Evolutionary conservation across 225 moss, liverwort and hornwort genomes (phyloP).

Genomic region (Climacium dendroides): DNA sequence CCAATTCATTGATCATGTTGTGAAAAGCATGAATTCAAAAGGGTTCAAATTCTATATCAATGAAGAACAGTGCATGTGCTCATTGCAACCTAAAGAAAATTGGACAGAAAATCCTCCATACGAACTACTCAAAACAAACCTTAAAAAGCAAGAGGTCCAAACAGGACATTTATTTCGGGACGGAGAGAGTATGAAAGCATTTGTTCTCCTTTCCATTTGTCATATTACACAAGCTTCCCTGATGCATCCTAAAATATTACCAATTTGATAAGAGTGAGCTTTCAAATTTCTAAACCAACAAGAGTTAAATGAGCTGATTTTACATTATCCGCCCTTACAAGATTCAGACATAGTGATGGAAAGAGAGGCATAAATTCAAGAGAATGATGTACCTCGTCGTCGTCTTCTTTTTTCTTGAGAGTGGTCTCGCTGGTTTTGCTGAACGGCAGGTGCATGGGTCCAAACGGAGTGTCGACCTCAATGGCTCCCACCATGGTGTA

Average conservation of each 20-base stretch:
- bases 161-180: neutral
- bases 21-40: neutral
- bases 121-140: neutral
- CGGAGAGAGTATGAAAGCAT: too few relatives aligned
- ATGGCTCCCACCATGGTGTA: constrained; percentile 55
- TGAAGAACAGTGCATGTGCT: neutral
- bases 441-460: constrained; percentile 71
- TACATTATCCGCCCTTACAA: neutral
- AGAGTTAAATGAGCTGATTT: neutral
- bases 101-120: neutral
- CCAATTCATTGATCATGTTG: neutral
- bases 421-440: constrained; percentile 67
- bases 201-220: neutral
- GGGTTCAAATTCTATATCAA: neutral
- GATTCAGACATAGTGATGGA: neutral
- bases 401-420: constrained; percentile 38
- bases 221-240: neutral
- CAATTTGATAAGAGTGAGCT: neutral
- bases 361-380: neutral
- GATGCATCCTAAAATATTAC: neutral
- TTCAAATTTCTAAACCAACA: neutral
- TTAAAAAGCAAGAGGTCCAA: neutral
- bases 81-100: neutral
- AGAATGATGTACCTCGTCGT: constrained; percentile 23
- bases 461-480: constrained; percentile 79